Conservation (phyloP, 768 basidiomycete genomes). For the Strobilomyces dryophilus region DNA sequence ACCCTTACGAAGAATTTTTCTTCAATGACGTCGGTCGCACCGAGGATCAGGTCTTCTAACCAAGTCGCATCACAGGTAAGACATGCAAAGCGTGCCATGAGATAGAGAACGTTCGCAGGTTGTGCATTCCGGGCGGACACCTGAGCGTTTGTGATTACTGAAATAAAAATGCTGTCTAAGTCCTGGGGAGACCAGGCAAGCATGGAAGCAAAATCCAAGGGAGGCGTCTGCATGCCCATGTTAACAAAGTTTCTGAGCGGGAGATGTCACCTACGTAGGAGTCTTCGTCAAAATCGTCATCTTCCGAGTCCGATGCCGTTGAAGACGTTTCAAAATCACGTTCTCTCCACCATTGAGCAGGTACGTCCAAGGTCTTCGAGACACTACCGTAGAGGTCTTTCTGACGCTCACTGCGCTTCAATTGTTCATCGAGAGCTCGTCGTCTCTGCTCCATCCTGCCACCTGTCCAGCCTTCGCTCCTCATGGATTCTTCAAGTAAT, state of each 20-base stretch:
- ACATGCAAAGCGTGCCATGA: slow-evolving; percentile 91
- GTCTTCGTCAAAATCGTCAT: slow-evolving; percentile 45
- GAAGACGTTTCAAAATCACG: slow-evolving; percentile 42
- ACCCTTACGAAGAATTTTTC: slow-evolving; percentile 82
- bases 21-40: slow-evolving; percentile 90
- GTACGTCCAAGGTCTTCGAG: slow-evolving; percentile 51
- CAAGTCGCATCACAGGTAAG: slow-evolving; percentile 86
- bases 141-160: slow-evolving; percentile 72
- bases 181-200: slow-evolving; percentile 86
- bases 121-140: slow-evolving; percentile 71
- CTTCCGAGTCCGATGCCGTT: slow-evolving; percentile 44
- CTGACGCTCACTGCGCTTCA: slow-evolving; percentile 50
- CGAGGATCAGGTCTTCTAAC: slow-evolving; percentile 89
- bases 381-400: slow-evolving; percentile 57
- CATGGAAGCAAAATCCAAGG: slow-evolving; percentile 78
- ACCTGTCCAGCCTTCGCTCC: slow-evolving; percentile 76
- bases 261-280: slow-evolving; percentile 39
- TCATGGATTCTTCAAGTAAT: slow-evolving; percentile 88
- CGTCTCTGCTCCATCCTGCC: slow-evolving; percentile 71
- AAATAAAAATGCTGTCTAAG: slow-evolving; percentile 74
- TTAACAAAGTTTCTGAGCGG: slow-evolving; percentile 2
- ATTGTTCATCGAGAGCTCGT: slow-evolving; percentile 51
- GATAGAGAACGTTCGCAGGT: slow-evolving; percentile 88
- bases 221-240: slow-evolving; percentile 53
- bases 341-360: slow-evolving; percentile 65